Evolutionary conservation across 768 basidiomycete genomes (phyloP), one percentile per base, ranked within the genome.

Genomic region (Lentinula detonsa): DNA sequence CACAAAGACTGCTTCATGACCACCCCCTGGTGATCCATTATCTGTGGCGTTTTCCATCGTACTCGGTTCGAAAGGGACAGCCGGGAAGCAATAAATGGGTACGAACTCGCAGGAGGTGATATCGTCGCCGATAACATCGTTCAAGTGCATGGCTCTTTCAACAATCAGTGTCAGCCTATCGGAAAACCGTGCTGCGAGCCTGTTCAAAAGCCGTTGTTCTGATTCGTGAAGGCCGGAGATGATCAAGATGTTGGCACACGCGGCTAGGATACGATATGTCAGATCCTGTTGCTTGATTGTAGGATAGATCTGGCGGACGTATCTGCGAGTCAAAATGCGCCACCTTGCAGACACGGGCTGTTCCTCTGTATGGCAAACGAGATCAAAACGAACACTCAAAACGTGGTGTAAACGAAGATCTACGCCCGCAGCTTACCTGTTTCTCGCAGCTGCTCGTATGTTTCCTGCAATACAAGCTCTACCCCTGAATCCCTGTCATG

Each of bases 91-190:
- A 51, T 80, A 79, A 9, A 81, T 65, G 16, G 80, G 75, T 67
- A 85, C 82, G 62, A 87, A 65, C 64, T 86, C 85, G 57, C 79
- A 81, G 2, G 78, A 81, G 1, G 81, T 82, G 50, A 87, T 74
- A 55, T 81, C 81, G 68, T 85, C 82, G 0, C 85, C 84, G 52
- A 86, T 77, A 10, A 79, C 80, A 67, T 80, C 83, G 64, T 84
- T 84, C 60, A 87, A 70, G 7, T 74, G 74, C 60, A 81, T 72
- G 2, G 84, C 81, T 5, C 75, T 67, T 21, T 75, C 73, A 39
- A 80, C 75, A 39, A 86, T 72, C 11, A 72, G 66, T 15, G 67
- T 65, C 28, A 86, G 71, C 13, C 76, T 75, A 0, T 75, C 76
- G 1, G 72, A 70, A 64, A 85, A 86, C 31, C 74, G 75, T 4